phyloP scores from a whole-genome alignment of 257 asterid species.

The Henckelia pumila region DNA sequence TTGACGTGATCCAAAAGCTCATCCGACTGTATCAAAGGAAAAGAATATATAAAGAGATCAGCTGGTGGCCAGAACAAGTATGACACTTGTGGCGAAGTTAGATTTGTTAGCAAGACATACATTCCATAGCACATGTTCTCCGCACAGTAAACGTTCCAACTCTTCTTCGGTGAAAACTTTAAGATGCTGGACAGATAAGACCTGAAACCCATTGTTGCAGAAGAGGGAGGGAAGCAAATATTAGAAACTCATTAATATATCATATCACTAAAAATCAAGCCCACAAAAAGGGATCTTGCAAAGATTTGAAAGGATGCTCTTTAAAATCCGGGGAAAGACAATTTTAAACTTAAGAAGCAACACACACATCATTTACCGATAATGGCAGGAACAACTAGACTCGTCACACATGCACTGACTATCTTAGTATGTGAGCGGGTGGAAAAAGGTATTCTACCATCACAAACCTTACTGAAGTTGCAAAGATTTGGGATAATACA shows the following conservation, averaged over 20 bases:
- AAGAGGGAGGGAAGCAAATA: neutral
- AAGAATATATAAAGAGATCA: slow-evolving; percentile 16
- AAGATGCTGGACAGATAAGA: slow-evolving; percentile 74
- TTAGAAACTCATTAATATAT: slow-evolving; percentile 6
- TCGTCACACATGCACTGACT: too few species aligned
- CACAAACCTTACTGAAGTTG: neutral
- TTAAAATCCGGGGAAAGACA: neutral
- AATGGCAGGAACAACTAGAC: neutral
- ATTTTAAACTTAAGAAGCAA: neutral
- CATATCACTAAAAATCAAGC: neutral
- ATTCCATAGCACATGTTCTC: slow-evolving; percentile 79
- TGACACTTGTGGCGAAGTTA: slow-evolving; percentile 1
- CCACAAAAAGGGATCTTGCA: neutral
- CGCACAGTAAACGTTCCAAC: slow-evolving; percentile 80
- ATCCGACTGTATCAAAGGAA: slow-evolving; percentile 50
- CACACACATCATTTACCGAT: neutral
- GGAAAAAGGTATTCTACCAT: neutral
- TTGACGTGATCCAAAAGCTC: slow-evolving; percentile 83
- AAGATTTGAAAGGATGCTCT: neutral
- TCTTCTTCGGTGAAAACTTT: slow-evolving; percentile 80
- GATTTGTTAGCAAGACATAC: slow-evolving; percentile 40
- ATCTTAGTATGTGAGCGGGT: neutral
- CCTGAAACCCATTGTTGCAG: slow-evolving; percentile 46
- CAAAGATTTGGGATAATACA: neutral
- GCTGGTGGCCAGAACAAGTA: slow-evolving; percentile 13